Base-by-base conservation (phyloP, 768 basidiomycete genomes). In the Rhizopogon vesiculosus region DNA sequence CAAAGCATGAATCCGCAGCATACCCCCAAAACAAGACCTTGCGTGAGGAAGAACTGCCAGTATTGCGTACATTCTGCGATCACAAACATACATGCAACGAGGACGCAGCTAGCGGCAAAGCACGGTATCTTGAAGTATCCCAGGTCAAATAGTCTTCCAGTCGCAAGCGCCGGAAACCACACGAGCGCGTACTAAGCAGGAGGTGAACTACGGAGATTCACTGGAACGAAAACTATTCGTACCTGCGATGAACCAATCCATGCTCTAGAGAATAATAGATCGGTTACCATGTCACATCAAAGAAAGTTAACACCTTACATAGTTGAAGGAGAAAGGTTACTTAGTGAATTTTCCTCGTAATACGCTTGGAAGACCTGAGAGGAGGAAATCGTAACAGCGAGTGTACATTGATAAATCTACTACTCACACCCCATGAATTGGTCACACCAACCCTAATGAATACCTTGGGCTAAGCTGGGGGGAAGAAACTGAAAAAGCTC, bases 161-260 rank as follows among this genome's bases (percentile, higher is more conserved):
- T 75, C 44, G 87, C 33, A 7, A 91, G 69, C 9, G 81, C 85
- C 3, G 85, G 84, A 3, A 86, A 64, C 66, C 84, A 87, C 7
- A 82, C 69, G 0, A 87, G 74, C 10, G 85, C 74, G 61, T 85
- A 86, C 85, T 89, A 61, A 16, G 7, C 2, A 35, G 16, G 46
- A 9, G 2, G 13, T 49, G n/a, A 42, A 29, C 18, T 8, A 29
- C 50, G 10, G 16, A 42, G 31, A 48, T 33, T 51, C 39, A 45
- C 42, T 28, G 42, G 45, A 43, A 44, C 44, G 3, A 13, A 40
- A 45, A 7, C 10, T 35, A 56, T 19, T 56, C 62, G 3, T 45
- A 83, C 87, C 73, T 89, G 88, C 22, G 84, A 70, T 1, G 89
- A 91, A 5, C 89, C 89, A 35, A 91, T 91, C 89, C 88, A 91